Evolutionary conservation across 805 yeast species (phyloP), one percentile per base, ranked within the genome.

Genomic region (Komagataella populi): DNA sequence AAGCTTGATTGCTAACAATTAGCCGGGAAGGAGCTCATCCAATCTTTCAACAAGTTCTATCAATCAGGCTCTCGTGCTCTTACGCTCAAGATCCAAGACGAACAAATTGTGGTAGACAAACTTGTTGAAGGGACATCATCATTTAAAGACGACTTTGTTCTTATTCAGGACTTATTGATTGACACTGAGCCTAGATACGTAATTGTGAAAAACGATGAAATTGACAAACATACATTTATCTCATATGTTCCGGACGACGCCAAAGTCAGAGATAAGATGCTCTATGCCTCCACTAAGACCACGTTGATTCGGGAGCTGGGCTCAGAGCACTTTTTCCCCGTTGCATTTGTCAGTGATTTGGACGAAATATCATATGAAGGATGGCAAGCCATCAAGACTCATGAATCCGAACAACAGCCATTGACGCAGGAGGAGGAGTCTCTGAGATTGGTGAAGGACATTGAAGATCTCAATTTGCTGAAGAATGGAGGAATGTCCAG

Each of bases 281-380:
- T 93, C 49, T 93, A 90, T 64, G 98, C 98, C 4, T 87, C 96
- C 2, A 82, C 95, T 8, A 87, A 87, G 55, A 84, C 80, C 63
- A 80, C 93, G 1, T 66, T 93, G 44, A 68, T 86, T 52, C 79
- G 85, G 57, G 83, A 84, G 55, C 71, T 91, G 45, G 96, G 96
- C 4, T 59, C 70, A 16, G 75, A 73, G 52, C 67, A 69, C 51
- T 77, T 82, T 63, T 60, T 69, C 45, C 73, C 75, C 2, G 68
- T 73, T 49, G 61, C 83, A 6, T 74, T 76, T 53, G 70, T 83
- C 67, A 81, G 84, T 46, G 80, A 76, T 36, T 59, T 73, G 45
- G 74, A 70, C 6, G 95, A 82, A 59, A 62, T 82, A 47, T 67
- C 77, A 24, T 61, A 63, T n/a, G 63, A 60, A 0, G 78, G 81